Conservation (phyloP, 805 yeast genomes). For the Saturnispora gosingensis region DNA sequence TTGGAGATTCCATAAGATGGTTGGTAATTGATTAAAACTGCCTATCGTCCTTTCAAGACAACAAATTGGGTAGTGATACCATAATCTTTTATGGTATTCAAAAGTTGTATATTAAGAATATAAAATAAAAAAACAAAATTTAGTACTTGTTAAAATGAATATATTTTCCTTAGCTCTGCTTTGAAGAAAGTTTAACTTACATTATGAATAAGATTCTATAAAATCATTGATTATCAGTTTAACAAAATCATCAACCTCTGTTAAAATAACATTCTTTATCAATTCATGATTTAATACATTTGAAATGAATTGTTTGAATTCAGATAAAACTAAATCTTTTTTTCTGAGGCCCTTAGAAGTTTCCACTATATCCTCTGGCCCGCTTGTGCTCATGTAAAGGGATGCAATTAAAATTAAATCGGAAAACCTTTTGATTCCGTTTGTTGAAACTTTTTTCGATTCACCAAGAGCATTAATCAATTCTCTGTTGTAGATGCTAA, state of each 20-base stretch:
- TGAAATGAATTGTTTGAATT: slow-evolving; percentile 24
- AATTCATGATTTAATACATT: slow-evolving; percentile 19
- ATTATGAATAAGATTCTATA: slow-evolving; percentile 14
- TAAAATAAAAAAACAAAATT: neutral
- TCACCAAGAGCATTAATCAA: neutral
- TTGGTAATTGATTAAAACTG: slow-evolving; percentile 7
- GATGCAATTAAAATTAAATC: slow-evolving; percentile 15
- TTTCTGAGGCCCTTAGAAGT: slow-evolving; percentile 11
- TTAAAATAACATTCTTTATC: slow-evolving; percentile 19
- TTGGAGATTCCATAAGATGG: slow-evolving; percentile 43
- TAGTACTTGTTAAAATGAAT: neutral
- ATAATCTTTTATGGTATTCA: neutral
- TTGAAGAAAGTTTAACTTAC: neutral
- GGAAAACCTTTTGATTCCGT: slow-evolving; percentile 13
- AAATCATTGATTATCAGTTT: slow-evolving; percentile 26
- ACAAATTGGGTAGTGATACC: neutral
- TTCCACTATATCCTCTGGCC: slow-evolving; percentile 14
- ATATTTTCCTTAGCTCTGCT: neutral
- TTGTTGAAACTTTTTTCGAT: neutral
- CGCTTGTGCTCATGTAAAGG: slow-evolving; percentile 12
- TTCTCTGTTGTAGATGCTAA: slow-evolving; percentile 3
- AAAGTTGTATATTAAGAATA: neutral
- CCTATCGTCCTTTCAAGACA: neutral
- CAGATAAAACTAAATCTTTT: slow-evolving; percentile 20
- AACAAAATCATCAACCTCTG: slow-evolving; percentile 23